phyloP scores from a whole-genome alignment of 2,329 filamentous ascomycete genomes.

The Tolypocladium guangdongense region DNA sequence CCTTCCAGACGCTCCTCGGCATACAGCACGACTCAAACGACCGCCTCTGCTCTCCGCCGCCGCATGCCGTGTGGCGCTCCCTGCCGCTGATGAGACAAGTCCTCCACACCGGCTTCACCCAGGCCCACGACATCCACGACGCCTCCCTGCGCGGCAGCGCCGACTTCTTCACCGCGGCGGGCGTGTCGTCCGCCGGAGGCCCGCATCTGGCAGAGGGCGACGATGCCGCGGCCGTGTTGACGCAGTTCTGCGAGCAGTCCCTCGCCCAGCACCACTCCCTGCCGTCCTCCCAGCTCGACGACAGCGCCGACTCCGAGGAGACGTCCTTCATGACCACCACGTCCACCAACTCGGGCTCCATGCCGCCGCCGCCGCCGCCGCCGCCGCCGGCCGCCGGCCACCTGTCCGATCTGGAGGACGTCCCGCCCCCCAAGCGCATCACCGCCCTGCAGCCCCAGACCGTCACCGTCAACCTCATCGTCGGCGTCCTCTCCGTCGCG shows the following conservation, averaged over 20 bases:
- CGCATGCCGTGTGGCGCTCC: conserved; percentile 39
- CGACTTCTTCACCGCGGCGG: conserved; percentile 38
- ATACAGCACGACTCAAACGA: not conserved
- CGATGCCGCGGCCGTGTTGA: conserved; percentile 31
- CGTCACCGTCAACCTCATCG: conserved; percentile 72
- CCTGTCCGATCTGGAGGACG: conserved; percentile 48
- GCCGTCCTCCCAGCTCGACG: conserved; percentile 47
- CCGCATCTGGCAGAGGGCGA: conserved; percentile 6
- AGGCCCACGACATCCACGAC: conserved; percentile 27
- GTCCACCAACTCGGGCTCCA: conserved; percentile 4
- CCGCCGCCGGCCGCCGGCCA: conserved; percentile 8
- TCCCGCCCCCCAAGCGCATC: conserved; percentile 59
- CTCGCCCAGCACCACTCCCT: conserved; percentile 58
- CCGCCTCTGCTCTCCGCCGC: conserved; percentile 12
- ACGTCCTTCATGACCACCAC: conserved; percentile 9
- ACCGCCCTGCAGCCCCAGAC: conserved; percentile 64
- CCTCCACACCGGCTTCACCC: conserved; percentile 42
- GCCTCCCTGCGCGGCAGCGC: conserved; percentile 18
- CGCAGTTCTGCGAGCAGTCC: conserved; percentile 69
- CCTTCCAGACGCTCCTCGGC: conserved; percentile 16
- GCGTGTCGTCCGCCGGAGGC: conserved; percentile 20
- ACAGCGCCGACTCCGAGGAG: conserved; percentile 13
- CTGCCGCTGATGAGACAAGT: conserved; percentile 36
- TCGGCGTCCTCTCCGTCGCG: conserved; percentile 62
- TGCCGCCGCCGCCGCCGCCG: conserved; percentile 3